phyloP scores from a whole-genome alignment of 257 asterid species.

The Ophiorrhiza pumila region DNA sequence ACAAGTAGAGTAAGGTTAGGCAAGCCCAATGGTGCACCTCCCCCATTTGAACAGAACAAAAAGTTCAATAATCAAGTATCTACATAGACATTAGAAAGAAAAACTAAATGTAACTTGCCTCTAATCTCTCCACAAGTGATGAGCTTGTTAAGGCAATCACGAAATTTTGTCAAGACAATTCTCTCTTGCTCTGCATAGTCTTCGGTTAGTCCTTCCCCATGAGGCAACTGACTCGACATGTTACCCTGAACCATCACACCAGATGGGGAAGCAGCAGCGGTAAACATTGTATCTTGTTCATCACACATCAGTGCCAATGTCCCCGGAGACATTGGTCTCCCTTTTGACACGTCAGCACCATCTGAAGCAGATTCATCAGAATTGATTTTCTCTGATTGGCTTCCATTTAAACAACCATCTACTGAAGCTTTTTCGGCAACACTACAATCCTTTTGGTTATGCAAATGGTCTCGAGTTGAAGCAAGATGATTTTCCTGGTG shows the following conservation, averaged over 20 bases:
- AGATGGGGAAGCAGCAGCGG: conserved; percentile 49
- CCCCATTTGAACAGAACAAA: neutral
- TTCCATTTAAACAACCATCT: conserved; percentile 35
- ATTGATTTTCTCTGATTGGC: conserved; percentile 39
- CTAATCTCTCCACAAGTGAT: conserved; percentile 84
- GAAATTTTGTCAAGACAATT: conserved; percentile 73
- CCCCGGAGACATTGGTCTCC: conserved; percentile 89
- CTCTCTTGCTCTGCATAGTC: conserved; percentile 83
- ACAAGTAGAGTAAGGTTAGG: neutral
- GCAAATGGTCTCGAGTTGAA: conserved; percentile 45
- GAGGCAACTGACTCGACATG: conserved; percentile 44
- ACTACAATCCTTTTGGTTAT: conserved; percentile 36
- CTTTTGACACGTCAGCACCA: conserved; percentile 59
- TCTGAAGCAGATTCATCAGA: conserved; percentile 52
- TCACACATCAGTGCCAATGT: conserved; percentile 97
- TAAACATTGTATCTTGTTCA: conserved; percentile 73
- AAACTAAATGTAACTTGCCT: conserved; percentile 48
- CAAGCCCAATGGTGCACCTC: neutral
- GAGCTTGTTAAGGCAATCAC: conserved; percentile 91
- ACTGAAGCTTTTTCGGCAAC: conserved; percentile 35
- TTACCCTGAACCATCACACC: conserved; percentile 38
- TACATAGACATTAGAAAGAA: neutral
- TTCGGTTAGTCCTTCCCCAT: conserved; percentile 55
- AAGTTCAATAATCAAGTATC: neutral
- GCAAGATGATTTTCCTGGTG: conserved; percentile 40